These are phyloP conservation scores for Skeletonema costatum DNA, from an alignment of 108 stramenopile species.

Conservation along the genomic window DNA sequence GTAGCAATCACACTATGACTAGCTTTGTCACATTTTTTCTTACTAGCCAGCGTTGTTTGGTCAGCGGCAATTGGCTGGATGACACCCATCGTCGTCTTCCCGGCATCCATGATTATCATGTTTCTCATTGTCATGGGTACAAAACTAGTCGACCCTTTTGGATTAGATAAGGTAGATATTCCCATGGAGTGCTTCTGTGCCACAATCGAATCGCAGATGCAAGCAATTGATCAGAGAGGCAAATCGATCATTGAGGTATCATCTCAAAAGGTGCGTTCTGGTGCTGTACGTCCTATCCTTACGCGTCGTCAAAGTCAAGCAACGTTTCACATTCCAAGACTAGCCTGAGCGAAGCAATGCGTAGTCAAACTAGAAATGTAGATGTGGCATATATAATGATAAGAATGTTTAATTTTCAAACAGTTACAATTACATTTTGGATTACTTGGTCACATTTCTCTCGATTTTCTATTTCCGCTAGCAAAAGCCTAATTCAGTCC, in stretches of 20 bases:
- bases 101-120: neutral
- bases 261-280: neutral
- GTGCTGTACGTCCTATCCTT: neutral
- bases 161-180: neutral
- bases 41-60: neutral
- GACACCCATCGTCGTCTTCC: neutral
- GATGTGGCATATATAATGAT: no score
- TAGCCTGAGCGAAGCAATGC: neutral
- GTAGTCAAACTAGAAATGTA: no score
- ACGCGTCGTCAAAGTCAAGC: neutral
- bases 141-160: neutral
- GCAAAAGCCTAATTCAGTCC: no score
- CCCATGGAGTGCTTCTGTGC: neutral
- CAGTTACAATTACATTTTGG: no score
- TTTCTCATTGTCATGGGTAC: neutral
- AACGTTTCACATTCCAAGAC: neutral
- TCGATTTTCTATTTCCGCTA: neutral
- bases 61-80: neutral
- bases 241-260: neutral
- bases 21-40: neutral
- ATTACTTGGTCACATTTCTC: neutral
- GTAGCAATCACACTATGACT: neutral
- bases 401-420: no score
- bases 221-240: neutral
- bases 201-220: neutral